Conservation (phyloP, 192 early-diverging fungal species). For the Rhizoclosmatium sp. region DNA sequence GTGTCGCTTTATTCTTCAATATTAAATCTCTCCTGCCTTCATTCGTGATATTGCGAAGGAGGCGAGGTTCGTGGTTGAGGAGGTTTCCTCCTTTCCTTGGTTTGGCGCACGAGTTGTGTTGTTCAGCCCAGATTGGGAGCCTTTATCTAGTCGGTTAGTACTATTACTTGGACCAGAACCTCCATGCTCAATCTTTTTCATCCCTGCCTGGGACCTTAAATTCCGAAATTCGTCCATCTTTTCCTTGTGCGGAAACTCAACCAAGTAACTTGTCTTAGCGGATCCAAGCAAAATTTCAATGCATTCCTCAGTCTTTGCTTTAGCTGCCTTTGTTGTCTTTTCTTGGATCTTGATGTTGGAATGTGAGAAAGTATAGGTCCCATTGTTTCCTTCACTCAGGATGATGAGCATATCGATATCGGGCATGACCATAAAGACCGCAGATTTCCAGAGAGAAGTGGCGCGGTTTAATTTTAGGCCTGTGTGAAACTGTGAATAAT, state of each 20-base stretch:
- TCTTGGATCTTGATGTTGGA: background rate
- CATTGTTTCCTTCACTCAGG: background rate
- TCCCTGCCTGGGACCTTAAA: background rate
- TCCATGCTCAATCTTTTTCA: background rate
- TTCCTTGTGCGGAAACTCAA: slow-evolving; percentile 1
- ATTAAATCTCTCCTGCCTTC: no score
- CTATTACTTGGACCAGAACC: background rate
- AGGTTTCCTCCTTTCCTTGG: no score
- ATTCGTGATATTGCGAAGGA: no score
- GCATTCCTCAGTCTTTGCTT: background rate
- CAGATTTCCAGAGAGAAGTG: slow-evolving; percentile 9
- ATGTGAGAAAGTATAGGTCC: background rate
- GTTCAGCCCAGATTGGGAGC: no score
- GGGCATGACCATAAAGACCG: slow-evolving; percentile 7
- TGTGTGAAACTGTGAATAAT: background rate
- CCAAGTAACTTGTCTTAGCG: background rate
- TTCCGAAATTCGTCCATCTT: background rate
- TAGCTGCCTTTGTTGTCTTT: background rate
- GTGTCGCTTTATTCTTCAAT: no score
- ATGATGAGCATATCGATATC: slow-evolving; percentile 4
- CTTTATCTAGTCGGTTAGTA: no score
- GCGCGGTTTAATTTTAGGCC: background rate
- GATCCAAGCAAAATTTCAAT: background rate
- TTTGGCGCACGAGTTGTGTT: no score
- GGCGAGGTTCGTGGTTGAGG: no score